phyloP scores from a whole-genome alignment of 2,329 filamentous ascomycete genomes.

The Blastomyces parvus region DNA sequence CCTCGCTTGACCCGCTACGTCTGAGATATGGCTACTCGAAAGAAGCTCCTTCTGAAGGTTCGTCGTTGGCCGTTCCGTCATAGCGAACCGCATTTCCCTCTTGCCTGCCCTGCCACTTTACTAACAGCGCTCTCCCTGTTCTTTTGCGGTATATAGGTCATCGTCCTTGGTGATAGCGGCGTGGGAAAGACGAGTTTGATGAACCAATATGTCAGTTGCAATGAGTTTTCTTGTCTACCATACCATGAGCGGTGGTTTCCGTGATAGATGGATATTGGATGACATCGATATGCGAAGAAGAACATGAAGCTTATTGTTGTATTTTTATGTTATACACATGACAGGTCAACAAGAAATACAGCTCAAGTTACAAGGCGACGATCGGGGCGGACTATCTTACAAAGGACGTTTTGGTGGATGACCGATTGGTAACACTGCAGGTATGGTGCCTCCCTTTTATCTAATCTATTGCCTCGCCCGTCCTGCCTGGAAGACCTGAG shows the following conservation, averaged over 20 bases:
- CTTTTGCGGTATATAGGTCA: conserved; percentile 54
- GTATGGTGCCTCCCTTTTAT: conserved; percentile 40
- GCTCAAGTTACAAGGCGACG: conserved; percentile 97
- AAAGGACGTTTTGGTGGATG: conserved; percentile 94
- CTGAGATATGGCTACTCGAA: conserved; percentile 61
- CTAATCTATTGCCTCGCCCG: background rate
- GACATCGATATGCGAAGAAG: background rate
- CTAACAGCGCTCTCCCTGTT: conserved; percentile 14
- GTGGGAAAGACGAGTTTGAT: conserved; percentile 99
- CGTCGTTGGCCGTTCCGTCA: conserved; percentile 18
- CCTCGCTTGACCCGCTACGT: background rate
- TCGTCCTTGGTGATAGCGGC: conserved; percentile 97
- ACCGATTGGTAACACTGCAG: conserved; percentile 97
- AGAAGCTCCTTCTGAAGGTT: conserved; percentile 90
- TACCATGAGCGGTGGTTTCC: background rate
- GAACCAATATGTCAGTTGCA: conserved; percentile 94
- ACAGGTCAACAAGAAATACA: conserved; percentile 99
- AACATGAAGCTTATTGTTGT: background rate
- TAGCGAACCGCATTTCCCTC: background rate
- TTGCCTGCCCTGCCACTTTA: background rate
- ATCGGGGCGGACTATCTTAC: conserved; percentile 98
- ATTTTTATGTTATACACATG: background rate
- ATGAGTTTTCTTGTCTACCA: background rate
- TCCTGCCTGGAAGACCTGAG: background rate
- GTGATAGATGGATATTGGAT: background rate